Conservation (phyloP, 2,329 filamentous ascomycete species). For the Juglanconis juglandina region DNA sequence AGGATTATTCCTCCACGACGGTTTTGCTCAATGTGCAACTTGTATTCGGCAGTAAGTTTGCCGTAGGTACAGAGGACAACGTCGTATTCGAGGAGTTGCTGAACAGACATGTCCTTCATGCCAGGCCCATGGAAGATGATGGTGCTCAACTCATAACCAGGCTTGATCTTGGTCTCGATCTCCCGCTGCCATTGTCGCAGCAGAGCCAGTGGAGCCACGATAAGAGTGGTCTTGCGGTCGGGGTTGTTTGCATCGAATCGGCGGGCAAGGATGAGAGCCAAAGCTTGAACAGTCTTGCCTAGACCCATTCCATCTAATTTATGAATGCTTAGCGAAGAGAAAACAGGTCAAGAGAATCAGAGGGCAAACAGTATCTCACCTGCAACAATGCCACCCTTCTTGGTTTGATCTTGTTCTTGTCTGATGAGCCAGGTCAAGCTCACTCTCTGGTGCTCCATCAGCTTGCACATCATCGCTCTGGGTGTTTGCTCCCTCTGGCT, state of each 20-base stretch:
- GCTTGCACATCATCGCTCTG: conserved; percentile 15
- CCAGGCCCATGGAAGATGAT: conserved; percentile 24
- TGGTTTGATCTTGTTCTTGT: conserved; percentile 2
- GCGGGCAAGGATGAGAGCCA: conserved; percentile 67
- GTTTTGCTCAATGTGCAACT: not conserved
- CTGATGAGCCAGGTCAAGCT: conserved; percentile 9
- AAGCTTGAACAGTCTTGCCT: conserved; percentile 83
- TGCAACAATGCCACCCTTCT: conserved; percentile 12
- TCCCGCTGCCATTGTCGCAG: conserved; percentile 90
- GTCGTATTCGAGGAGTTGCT: conserved; percentile 5
- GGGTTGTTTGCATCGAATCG: conserved; percentile 27
- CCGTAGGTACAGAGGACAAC: conserved; percentile 15
- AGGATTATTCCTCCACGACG: conserved; percentile 24
- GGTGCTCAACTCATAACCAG: conserved; percentile 24
- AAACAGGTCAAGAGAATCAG: not conserved
- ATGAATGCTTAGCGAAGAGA: not conserved
- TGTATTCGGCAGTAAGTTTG: conserved; percentile 9
- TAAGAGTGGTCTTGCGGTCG: conserved; percentile 63
- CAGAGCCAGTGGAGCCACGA: conserved; percentile 79
- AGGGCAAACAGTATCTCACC: not conserved
- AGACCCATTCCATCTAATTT: conserved; percentile 81
- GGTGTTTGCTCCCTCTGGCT: conserved; percentile 21
- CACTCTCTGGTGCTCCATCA: conserved; percentile 14
- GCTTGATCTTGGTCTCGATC: conserved; percentile 48
- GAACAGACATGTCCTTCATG: conserved; percentile 8